Base-by-base conservation (phyloP, 2,329 filamentous ascomycete genomes). In the Botrytis galanthina region DNA sequence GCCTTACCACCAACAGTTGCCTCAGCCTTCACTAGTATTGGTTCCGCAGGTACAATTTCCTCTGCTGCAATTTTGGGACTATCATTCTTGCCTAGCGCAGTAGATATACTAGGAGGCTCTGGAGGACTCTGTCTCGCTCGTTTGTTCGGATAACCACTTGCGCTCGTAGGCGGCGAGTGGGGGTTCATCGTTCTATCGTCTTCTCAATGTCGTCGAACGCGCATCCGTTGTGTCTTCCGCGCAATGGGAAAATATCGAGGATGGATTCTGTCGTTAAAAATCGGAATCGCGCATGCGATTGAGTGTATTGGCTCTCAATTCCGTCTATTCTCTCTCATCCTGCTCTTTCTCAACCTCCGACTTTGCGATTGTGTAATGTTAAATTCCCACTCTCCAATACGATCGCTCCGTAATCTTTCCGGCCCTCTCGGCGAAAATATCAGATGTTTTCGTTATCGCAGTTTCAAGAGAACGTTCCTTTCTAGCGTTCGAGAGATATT, bases 41-140 rank as follows among this genome's bases (percentile, higher is more conserved):
- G 76, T 57, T 78, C 78, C 14, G 73, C 48, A n/a, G 78, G 76
- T 54, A 77, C 76, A 2, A 71, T 67, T 42, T 75, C 77, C n/a
- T 69, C 73, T 18, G 26, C 29, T 22, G 22, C 61, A 37, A 73
- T 79, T 32, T 61, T 75, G 10, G 79, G 79, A 72, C 78, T 79
- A 48, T 37, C 73, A 29, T 51, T 60, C 44, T 74, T 68, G 29
- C 22, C 39, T 42, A 69, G 79, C 79, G 68, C 80, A 79, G 76
- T 81, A 77, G 61, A 79, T 73, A 68, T 81, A 77, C 54, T 81
- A 79, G 48, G 80, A 75, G 32, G 71, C 37, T 77, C 77, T 46
- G 87, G 85, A 32, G 88, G 88, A 60, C 83, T 84, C 78, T 86
- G 87, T 75, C 88, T 86, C 75, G 85, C 84, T 77, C 89, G 88